Evolutionary conservation across 208 protist species (phyloP), one percentile per base, ranked within the genome.

Genomic region (Herpetomonas samuelpessoai): DNA sequence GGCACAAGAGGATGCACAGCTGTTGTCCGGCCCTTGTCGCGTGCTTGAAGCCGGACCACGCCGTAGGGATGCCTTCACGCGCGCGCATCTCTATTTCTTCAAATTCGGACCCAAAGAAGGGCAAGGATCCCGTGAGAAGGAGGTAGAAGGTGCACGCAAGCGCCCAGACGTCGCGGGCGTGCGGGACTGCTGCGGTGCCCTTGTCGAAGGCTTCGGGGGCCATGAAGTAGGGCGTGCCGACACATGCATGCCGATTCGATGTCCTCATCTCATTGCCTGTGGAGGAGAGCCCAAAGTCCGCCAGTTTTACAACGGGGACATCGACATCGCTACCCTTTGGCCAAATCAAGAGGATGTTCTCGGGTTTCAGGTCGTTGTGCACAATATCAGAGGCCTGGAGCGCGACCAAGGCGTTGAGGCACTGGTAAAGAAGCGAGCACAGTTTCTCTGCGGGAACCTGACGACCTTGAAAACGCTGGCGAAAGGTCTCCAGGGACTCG

Each of bases 81-180:
- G 19, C 44, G 16, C 44, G 9, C 44, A 24, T 27, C 46, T 24
- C 2, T 19, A 76, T 18, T 48, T 76, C 75, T 21, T 54, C 41
- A 9, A 60, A 22, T 19, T 45, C 68, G 12, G 27, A 47, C 22
- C 62, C 75, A 28, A 35, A 30, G 31, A 81, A 81, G 21, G 75
- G 75, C 6, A 74, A 21, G 47, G 25, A n/a, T 19, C 71, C 71
- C 16, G 63, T 76, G 65, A 81, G 70, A 21, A 81, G 57, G 9
- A 62, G 31, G 62, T 76, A 76, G 53, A 75, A 76, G 3, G 62
- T 58, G 26, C 70, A 68, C 14, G 58, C 75, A 68, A 81, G 59
- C 27, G 63, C 71, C 75, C 75, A 81, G 1, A 81, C 62, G 64
- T 81, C 75, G 18, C 21, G 46, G 2, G 57, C 57, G 30, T 54